A percentile compares a stretch with the other conserved stretches of the same genome.
phyloP scores from a whole-genome alignment of 768 basidiomycete species.

The Boletus sp. region DNA sequence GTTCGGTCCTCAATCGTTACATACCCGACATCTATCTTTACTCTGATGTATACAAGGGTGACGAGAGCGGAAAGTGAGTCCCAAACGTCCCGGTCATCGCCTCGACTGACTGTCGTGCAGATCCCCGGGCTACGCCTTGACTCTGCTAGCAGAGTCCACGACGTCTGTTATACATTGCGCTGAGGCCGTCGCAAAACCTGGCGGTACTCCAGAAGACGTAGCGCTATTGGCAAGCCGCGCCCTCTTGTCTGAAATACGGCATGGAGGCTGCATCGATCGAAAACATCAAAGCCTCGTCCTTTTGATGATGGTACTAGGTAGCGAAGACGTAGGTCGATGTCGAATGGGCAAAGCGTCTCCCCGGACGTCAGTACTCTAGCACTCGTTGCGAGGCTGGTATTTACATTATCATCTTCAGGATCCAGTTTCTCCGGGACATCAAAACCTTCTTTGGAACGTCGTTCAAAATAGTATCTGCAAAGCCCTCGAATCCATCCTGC shows the following conservation, averaged over 20 bases:
- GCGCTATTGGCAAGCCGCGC: constrained; percentile 78
- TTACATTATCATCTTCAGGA: constrained; percentile 44
- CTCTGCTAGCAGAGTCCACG: constrained; percentile 87
- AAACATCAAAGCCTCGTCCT: constrained; percentile 86
- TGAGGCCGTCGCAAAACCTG: constrained; percentile 81
- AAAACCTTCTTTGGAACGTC: constrained; percentile 83
- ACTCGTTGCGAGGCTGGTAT: background rate
- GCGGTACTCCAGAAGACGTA: constrained; percentile 89
- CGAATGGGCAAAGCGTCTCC: constrained; percentile 80
- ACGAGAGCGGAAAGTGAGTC: constrained; percentile 93
- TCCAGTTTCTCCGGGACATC: constrained; percentile 87
- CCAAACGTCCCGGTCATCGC: background rate
- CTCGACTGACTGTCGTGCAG: constrained; percentile 38
- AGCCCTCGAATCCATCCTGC: constrained; percentile 48
- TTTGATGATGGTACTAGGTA: constrained; percentile 92
- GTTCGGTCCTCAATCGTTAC: constrained; percentile 91
- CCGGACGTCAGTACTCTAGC: constrained; percentile 63
- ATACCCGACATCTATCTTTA: constrained; percentile 99
- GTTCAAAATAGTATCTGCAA: constrained; percentile 81
- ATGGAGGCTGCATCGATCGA: constrained; percentile 88
- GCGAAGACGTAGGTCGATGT: constrained; percentile 93
- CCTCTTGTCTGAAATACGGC: constrained; percentile 73
- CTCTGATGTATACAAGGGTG: constrained; percentile 97
- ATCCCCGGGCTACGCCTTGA: constrained; percentile 95
- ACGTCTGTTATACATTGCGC: constrained; percentile 86